These are phyloP conservation scores for Psidium friedrichsthalianum DNA, from an alignment of 345 rosid genomes.

Conservation along the genomic window DNA sequence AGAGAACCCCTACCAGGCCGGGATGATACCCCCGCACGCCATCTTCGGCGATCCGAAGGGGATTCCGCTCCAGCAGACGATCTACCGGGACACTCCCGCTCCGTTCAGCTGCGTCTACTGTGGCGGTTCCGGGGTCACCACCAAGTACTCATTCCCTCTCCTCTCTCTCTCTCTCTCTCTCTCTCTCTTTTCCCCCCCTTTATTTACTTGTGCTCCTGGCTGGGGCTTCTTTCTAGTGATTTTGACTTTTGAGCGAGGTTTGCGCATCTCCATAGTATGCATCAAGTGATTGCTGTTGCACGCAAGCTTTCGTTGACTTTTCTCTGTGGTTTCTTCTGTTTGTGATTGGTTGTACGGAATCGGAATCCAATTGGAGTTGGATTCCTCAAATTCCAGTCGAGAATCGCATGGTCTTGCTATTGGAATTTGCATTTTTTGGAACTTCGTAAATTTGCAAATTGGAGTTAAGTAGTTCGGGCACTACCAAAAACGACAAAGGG, in stretches of 20 bases:
- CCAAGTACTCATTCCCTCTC: constrained; percentile 25
- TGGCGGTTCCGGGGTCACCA: constrained; percentile 70
- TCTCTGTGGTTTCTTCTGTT: neutral
- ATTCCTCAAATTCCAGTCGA: neutral
- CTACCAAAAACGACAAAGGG: neutral
- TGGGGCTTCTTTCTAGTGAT: neutral
- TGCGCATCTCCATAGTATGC: neutral
- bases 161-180: neutral
- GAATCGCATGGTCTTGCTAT: neutral
- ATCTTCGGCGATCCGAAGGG: constrained; percentile 65
- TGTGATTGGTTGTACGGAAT: neutral
- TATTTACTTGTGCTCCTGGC: neutral
- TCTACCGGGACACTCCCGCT: constrained; percentile 87
- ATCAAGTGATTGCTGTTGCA: neutral
- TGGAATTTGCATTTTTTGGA: neutral
- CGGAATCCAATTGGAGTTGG: neutral
- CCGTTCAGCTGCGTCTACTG: constrained; percentile 76
- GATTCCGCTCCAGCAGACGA: constrained; percentile 72
- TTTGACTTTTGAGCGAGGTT: neutral
- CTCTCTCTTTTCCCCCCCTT: neutral
- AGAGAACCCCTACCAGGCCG: constrained; percentile 62
- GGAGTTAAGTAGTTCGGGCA: neutral
- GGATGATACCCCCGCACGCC: constrained; percentile 64
- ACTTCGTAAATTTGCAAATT: neutral
- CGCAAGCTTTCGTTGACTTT: neutral